Evolutionary conservation across 805 yeast species (phyloP), one percentile per base, ranked within the genome.

Genomic region (Starmera dryadoides): DNA sequence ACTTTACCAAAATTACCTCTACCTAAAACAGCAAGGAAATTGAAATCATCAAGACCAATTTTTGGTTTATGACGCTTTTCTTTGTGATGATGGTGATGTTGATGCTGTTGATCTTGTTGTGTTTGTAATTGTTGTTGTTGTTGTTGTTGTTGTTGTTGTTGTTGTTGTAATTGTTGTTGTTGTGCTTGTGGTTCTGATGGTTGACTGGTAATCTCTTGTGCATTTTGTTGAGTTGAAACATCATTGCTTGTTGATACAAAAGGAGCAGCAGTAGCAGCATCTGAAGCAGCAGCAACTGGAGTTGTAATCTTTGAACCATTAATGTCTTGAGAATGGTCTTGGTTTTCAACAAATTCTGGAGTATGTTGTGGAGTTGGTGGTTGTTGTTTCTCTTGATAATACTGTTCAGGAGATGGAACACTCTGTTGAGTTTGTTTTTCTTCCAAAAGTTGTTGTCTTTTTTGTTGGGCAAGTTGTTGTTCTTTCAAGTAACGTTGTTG

Each of bases 1-100:
- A 93, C 98, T 58, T 93, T 93, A 63, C 99, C 99, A 60, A 93
- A 93, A 60, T 93, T 93, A 65, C 99, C 99, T 59, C 89, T 93
- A 52, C 99, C 99, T 42, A 93, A 72, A 9, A 93, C 98, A 9
- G 97, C 95, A 49, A 93, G 64, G 55, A 93, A 84, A 50, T 86
- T 83, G 71, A 93, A 93, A 62, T 93, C 98, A 59, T 93, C 98
- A 41, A 93, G 71, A 0, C 98, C 97, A 40, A 89, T 78, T 60
- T 80, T 82, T 53, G 83, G 77, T 49, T 86, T 78, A 49, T 68
- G 71, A 34, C 52, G 52, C 23, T 41, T 51, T n/a, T 50, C 51
- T 14, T 40, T 43, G 15, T 47, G 51, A n/a, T 43, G 49, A 11
- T 30, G 45, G 17, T 30, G 43, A 18, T n/a, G 58, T 36, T 11